These are phyloP conservation scores for Lasiosphaeria ovina DNA, from an alignment of 495 filamentous ascomycete genomes.

Conservation along the genomic window DNA sequence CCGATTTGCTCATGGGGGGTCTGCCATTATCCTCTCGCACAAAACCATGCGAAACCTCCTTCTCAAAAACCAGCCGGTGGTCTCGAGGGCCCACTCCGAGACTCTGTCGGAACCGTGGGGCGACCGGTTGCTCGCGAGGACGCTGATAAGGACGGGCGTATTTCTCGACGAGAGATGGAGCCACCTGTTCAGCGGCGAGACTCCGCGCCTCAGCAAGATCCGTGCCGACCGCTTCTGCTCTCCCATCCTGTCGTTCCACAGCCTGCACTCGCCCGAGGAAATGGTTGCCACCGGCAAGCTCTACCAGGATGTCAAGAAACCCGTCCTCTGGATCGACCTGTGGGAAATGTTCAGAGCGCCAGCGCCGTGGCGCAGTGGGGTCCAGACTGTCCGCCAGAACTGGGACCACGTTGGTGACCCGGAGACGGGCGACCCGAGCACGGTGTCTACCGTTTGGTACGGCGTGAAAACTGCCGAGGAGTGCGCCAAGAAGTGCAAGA, in stretches of 20 bases:
- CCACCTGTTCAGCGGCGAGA: constrained; percentile 47
- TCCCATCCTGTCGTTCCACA: constrained; percentile 42
- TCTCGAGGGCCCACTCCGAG: constrained; percentile 32
- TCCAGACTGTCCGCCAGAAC: constrained; percentile 21
- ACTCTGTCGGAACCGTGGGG: constrained; percentile 42
- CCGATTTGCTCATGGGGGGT: constrained; percentile 50
- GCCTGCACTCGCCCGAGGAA: constrained; percentile 28
- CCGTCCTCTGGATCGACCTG: constrained; percentile 40
- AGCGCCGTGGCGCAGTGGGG: constrained; percentile 28
- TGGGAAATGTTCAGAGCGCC: constrained; percentile 37
- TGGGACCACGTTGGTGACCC: constrained; percentile 41
- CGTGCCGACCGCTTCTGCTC: constrained; percentile 41
- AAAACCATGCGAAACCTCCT: constrained; percentile 39
- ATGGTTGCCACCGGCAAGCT: constrained; percentile 38
- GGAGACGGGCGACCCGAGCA: constrained; percentile 22
- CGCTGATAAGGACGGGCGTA: constrained; percentile 38
- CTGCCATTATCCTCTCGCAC: constrained; percentile 43
- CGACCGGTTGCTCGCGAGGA: constrained; percentile 42
- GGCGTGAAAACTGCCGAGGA: constrained; percentile 27
- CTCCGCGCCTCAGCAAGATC: constrained; percentile 40
- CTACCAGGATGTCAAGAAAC: constrained; percentile 33
- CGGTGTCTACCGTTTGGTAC: constrained; percentile 28
- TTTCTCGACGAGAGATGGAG: constrained; percentile 45
- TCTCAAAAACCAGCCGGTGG: constrained; percentile 31
- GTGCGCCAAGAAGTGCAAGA: constrained; percentile 27